phyloP scores from a whole-genome alignment of 129 eudicot species.

The Chrysanthemum seticuspe region DNA sequence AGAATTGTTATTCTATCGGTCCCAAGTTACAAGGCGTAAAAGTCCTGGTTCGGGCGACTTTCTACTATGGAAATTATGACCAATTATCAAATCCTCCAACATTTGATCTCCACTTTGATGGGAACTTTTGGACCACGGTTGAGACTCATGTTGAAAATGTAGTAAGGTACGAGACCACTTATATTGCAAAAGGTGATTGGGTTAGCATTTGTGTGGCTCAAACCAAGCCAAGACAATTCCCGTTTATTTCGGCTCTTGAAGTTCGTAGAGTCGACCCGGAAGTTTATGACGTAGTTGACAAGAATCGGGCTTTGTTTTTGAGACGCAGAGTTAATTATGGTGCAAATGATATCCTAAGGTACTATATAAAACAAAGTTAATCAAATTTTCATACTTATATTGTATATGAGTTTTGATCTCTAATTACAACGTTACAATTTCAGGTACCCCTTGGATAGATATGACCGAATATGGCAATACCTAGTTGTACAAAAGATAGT shows the following conservation, averaged over 20 bases:
- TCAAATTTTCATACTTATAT: neutral
- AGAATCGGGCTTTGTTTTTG: conserved; percentile 32
- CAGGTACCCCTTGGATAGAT: conserved; percentile 28
- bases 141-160: conserved; percentile 9
- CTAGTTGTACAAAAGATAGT: neutral
- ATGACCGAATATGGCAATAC: conserved; percentile 38
- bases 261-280: conserved; percentile 27
- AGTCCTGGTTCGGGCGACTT: conserved; percentile 30
- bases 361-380: neutral
- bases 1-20: conserved; percentile 25
- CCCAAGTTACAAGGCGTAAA: conserved; percentile 16
- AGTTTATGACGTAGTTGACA: conserved; percentile 9
- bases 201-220: conserved; percentile 40
- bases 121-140: conserved; percentile 33
- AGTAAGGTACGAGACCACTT: conserved; percentile 24
- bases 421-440: neutral
- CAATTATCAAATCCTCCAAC: conserved; percentile 30
- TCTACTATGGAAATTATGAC: conserved; percentile 43
- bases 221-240: conserved; percentile 34
- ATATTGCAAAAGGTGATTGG: conserved; percentile 25
- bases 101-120: conserved; percentile 43
- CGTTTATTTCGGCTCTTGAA: conserved; percentile 36
- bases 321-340: conserved; percentile 27
- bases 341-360: conserved; percentile 29
- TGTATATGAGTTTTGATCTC: neutral